Conservation (phyloP, 768 basidiomycete species). For the Boletus tomentosulus region DNA sequence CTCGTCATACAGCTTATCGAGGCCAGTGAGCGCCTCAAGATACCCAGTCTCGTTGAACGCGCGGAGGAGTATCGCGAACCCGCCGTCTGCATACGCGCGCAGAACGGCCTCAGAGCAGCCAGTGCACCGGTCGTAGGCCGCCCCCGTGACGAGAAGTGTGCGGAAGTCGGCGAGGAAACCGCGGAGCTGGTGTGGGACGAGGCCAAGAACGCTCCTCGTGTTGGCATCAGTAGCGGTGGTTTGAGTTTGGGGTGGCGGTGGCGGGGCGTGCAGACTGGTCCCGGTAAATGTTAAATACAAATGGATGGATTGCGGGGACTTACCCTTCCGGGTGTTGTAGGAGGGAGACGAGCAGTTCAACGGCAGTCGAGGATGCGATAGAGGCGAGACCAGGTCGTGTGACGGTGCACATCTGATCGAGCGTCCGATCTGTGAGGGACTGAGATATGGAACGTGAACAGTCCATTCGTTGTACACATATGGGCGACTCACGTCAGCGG, state of each 20-base stretch:
- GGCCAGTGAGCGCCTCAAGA: conserved; percentile 70
- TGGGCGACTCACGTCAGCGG: conserved; percentile 68
- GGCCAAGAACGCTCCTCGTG: conserved; percentile 63
- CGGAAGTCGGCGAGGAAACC: conserved; percentile 87
- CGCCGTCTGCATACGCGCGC: conserved; percentile 74
- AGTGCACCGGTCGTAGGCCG: conserved; percentile 84
- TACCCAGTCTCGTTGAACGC: conserved; percentile 83
- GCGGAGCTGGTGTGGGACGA: conserved; percentile 91
- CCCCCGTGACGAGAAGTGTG: conserved; percentile 78
- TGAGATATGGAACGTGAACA: conserved; percentile 10
- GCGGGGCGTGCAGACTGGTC: conserved; percentile 59
- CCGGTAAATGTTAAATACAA: neutral
- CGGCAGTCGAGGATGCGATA: conserved; percentile 87
- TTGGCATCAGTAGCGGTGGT: conserved; percentile 18
- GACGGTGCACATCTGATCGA: conserved; percentile 99
- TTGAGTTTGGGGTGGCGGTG: conserved; percentile 49
- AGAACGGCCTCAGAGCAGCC: conserved; percentile 85
- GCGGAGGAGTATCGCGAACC: conserved; percentile 71
- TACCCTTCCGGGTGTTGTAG: conserved; percentile 89
- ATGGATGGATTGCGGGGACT: conserved; percentile 10
- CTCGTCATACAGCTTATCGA: conserved; percentile 73
- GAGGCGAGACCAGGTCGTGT: conserved; percentile 92
- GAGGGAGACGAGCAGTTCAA: conserved; percentile 85
- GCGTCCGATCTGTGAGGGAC: conserved; percentile 82
- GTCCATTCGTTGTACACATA: neutral